Base-by-base conservation (phyloP, 768 basidiomycete genomes). In the Cantharellus cinnabarinus region DNA sequence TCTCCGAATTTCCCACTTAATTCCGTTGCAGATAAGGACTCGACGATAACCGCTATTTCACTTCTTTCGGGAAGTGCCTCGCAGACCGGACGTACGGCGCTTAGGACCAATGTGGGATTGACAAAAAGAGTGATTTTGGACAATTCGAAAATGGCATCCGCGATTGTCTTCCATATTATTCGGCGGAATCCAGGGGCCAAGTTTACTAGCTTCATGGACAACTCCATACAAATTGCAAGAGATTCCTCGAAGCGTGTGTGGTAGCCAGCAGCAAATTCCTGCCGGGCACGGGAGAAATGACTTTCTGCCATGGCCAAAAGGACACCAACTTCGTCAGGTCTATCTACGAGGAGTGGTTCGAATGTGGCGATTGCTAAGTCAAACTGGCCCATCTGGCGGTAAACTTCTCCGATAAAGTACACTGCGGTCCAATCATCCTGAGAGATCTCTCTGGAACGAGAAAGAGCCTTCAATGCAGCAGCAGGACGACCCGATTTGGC, bases 381-480 rank as follows among this genome's bases (percentile, higher is more conserved):
- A 64, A 80, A 83, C 53, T 81, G 74, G 1, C 87, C 84, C 60
- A 85, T 79, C 62, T 87, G 82, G 38, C 78, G 77, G 62, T 87
- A 82, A 39, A 91, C 85, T 44, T 91, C 83, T 3, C 82, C 94
- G 51, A 89, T 83, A 67, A 91, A 75, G 71, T 83, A 97, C 2
- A 72, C 70, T 65, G 82, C 85, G 62, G 86, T 73, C 94, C 94
- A 98, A 62, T 89, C 83, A 5, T 77, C 70, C 0, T 86, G 80
- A 29, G 80, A 72, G 60, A 95, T 75, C 61, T 83, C 80, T 10
- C 78, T 76, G 0, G 89, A 89, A 53, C 77, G 82, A 4, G 74
- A 71, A 20, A 98, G 78, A 0, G 93, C 85, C 68, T 94, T 98
- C 61, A 95, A 69, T 0, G 90, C 87, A 14, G 95, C 93, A 15